phyloP scores from a whole-genome alignment of 768 basidiomycete genomes.

The Leccinum arenicola region DNA sequence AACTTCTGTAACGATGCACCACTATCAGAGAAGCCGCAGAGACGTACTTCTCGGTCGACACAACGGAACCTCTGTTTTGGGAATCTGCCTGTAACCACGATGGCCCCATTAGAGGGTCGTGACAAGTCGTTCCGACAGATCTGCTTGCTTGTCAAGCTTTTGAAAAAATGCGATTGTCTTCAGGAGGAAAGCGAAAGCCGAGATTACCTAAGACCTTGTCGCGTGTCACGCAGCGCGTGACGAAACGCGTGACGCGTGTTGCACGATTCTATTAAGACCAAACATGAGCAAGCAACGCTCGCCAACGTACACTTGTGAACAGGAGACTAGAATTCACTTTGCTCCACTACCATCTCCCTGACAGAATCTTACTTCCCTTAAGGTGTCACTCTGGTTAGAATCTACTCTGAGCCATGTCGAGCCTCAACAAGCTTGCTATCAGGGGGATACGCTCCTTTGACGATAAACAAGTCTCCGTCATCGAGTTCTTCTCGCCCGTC shows the following conservation, averaged over 20 bases:
- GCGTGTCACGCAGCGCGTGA: background rate
- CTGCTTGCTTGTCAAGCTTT: background rate
- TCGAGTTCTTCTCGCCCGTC: slow-evolving; percentile 96
- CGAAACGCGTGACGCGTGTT: background rate
- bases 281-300: background rate
- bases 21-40: background rate
- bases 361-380: background rate
- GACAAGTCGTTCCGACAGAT: background rate
- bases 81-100: background rate
- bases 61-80: background rate
- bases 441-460: slow-evolving; percentile 95
- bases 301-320: background rate
- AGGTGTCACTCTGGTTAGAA: background rate
- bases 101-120: too few species aligned
- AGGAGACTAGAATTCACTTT: background rate
- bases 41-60: background rate
- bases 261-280: background rate
- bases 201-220: background rate
- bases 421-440: slow-evolving; percentile 89
- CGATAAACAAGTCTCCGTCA: slow-evolving; percentile 89
- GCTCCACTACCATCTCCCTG: background rate
- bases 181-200: too few species aligned
- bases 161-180: too few species aligned
- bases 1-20: background rate
- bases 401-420: slow-evolving; percentile 53